Evolutionary conservation across 2,329 filamentous ascomycete species (phyloP), one percentile per base, ranked within the genome.

Genomic region (Dactylonectria macrodidyma): DNA sequence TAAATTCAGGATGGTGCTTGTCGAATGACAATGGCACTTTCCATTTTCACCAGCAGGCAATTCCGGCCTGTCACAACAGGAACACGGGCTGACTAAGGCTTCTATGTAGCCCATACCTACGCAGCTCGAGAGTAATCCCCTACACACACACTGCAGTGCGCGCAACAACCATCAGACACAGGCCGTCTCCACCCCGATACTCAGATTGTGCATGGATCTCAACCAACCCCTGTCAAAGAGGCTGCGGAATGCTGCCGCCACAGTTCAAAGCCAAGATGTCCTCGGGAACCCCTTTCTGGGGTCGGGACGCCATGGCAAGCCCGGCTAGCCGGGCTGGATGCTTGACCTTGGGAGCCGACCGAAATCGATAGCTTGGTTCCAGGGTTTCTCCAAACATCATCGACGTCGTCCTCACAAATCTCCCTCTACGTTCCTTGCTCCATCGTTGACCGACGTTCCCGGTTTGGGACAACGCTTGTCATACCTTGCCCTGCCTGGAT

Each of bases 231-330:
- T 75, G 70, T 71, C 59, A 57, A 70, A 70, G 65, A 72, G 70
- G 74, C 73, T 75, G 74, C 74, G 74, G 74, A 76, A 76, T 71
- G 69, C 72, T 76, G 64, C 74, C 74, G 70, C 73, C 74, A 75
- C 74, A 67, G 54, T 59, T 48, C 55, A 68, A 67, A 71, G 70
- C 73, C 66, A 75, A 74, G 66, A 67, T 30, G 55, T 55, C 52
- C 59, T 73, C 65, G 46, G 66, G 73, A 72, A 65, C 74, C 68
- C 74, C 73, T 76, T 75, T 76, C 71, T 69, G 74, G 72, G 73
- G 68, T 66, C 55, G 59, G 59, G 65, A 55, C 71, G 65, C 71
- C 64, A 67, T 71, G 57, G 64, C 73, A 68, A 64, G 66, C 36
- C 59, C 58, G 69, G 65, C 55, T 72, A 69, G 61, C 69, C 59